phyloP scores from a whole-genome alignment of 495 filamentous ascomycete species.

The Penicillium cosmopolitanum region DNA sequence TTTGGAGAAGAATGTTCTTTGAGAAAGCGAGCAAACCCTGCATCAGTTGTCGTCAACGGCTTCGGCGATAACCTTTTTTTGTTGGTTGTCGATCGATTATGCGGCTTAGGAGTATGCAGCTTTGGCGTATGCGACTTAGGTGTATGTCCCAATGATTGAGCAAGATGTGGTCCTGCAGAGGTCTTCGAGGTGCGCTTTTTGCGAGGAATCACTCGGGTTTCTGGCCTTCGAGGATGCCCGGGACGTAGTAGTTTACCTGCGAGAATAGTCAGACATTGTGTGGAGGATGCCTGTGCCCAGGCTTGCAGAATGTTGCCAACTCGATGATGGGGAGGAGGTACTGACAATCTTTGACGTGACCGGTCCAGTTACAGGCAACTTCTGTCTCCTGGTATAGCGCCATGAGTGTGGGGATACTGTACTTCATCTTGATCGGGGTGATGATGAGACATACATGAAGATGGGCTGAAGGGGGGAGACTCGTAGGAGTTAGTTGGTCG shows the following conservation, averaged over 20 bases:
- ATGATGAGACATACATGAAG: slow-evolving; percentile 12
- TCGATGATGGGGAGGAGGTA: not conserved
- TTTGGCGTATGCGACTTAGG: not conserved
- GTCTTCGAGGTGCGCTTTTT: slow-evolving; percentile 8
- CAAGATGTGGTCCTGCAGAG: not conserved
- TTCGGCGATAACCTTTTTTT: slow-evolving; percentile 26
- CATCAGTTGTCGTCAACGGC: slow-evolving; percentile 32
- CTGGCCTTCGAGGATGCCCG: not conserved
- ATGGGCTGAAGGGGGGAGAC: not conserved
- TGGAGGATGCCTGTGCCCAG: not conserved
- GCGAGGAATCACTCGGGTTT: slow-evolving; percentile 7
- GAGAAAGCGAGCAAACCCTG: slow-evolving; percentile 56
- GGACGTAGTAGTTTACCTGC: slow-evolving; percentile 14
- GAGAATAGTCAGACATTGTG: not conserved
- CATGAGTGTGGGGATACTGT: slow-evolving; percentile 43
- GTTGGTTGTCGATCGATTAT: slow-evolving; percentile 17
- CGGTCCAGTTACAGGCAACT: slow-evolving; percentile 33
- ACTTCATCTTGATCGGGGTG: slow-evolving; percentile 36
- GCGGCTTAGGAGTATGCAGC: not conserved
- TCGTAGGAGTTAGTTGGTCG: not conserved
- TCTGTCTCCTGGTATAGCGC: slow-evolving; percentile 35
- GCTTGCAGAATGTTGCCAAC: not conserved
- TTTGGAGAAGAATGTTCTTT: slow-evolving; percentile 63
- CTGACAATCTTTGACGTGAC: slow-evolving; percentile 26
- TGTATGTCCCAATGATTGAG: slow-evolving; percentile 6